Evolutionary conservation across 176 grass and related monocot genomes (phyloP), one percentile per base, ranked within the genome.

Genomic region (Aegilops longissima): DNA sequence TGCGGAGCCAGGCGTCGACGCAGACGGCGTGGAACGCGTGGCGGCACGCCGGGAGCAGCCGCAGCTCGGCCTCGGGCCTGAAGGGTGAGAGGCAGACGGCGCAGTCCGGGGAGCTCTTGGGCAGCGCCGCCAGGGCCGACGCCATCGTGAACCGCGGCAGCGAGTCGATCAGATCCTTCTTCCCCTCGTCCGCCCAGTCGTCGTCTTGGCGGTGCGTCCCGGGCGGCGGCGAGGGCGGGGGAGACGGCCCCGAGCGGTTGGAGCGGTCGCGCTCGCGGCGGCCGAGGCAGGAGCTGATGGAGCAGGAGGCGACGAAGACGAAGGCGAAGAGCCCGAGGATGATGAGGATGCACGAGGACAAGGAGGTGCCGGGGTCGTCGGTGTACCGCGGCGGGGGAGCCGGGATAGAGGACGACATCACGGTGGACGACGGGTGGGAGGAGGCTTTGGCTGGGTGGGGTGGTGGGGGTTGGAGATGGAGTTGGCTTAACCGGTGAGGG

Each of bases 81-180:
- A 98, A 98, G 8, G 90, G 93, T 35, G 88, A 95, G 12, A 95
- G 92, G 89, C 96, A 98, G 8, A 98, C 96, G 33, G 93, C 93
- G 79, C 96, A 98, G 87, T 98, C 96, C 6, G 90, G 90, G 3
- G 96, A 94, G 42, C 93, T 92, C 90, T 86, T 94, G 7, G 96
- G 93, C 3, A 94, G 84, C 47, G 78, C 75, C 12, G 91, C 88
- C 12, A 94, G 80, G 17, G 94, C 70, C 1, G 92, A 97, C 4
- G 88, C 95, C 81, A 98, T 93, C 42, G 92, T 92, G 88, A 95
- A 98, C 73, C 95, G 78, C 8, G 96, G 96, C 66, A 98, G 92
- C 20, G 93, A 92, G 12, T 96, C 93, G 73, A 98, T 94, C 84
- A 98, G 78, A 20, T 20, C 56, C 56, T 59, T 59, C 56, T 59